Evolutionary conservation across 139 green algal species (phyloP).

Genomic region (Picocystis salinarum): DNA sequence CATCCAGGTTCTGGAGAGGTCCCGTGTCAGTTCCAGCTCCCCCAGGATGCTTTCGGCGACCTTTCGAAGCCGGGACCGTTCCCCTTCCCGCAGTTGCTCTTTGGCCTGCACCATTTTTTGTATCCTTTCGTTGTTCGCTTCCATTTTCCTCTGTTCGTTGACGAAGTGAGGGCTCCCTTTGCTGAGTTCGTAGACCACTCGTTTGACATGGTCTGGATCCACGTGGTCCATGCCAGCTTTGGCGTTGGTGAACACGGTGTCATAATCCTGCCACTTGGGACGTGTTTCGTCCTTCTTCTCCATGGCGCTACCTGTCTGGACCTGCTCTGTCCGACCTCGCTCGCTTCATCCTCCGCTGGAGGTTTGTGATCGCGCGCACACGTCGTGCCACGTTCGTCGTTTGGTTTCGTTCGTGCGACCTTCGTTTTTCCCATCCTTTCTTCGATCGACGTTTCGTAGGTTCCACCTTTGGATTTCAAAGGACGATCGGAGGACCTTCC

Average conservation of each 20-base stretch:
- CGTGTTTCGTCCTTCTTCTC: slow-evolving; percentile 4
- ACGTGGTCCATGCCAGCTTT: slow-evolving; percentile 71
- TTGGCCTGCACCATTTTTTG: slow-evolving; percentile 13
- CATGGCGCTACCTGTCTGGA: too few species aligned
- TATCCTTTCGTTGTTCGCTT: slow-evolving; percentile 25
- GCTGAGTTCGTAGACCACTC: slow-evolving; percentile 73
- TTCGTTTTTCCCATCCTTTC: too few species aligned
- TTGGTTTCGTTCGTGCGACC: too few species aligned
- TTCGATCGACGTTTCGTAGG: too few species aligned
- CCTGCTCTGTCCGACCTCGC: too few species aligned
- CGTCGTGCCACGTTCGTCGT: too few species aligned
- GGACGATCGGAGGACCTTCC: too few species aligned
- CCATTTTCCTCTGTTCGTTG: slow-evolving; percentile 81
- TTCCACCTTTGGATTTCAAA: too few species aligned
- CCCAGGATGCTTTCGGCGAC: slow-evolving; percentile 10
- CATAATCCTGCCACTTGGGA: slow-evolving; percentile 28
- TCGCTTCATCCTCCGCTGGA: too few species aligned
- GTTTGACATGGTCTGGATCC: slow-evolving; percentile 41
- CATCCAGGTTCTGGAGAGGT: slow-evolving; percentile 34
- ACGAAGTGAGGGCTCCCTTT: slow-evolving; percentile 69
- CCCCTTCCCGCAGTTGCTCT: slow-evolving; percentile 29
- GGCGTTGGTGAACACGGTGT: slow-evolving; percentile 78
- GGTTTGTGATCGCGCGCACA: too few species aligned
- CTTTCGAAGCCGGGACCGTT: slow-evolving; percentile 35
- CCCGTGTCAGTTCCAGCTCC: slow-evolving; percentile 44